Percentiles rank a stretch among this genome's conserved stretches.
phyloP scores from a whole-genome alignment of 129 eudicot genomes.

The Flaveria ramosissima region DNA sequence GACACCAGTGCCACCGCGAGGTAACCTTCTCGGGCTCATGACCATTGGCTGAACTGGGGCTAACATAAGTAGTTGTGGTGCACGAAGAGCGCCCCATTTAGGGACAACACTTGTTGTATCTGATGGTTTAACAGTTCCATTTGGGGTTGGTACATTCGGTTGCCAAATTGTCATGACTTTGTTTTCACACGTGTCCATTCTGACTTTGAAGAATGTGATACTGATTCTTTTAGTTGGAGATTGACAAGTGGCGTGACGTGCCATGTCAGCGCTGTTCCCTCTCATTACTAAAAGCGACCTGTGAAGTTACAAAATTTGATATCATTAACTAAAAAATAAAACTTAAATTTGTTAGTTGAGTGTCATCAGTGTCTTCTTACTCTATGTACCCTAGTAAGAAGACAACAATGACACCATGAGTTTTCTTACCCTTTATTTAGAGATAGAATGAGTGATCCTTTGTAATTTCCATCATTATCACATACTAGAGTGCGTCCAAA shows the following conservation, averaged over 20 bases:
- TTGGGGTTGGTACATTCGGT: slow-evolving; percentile 57
- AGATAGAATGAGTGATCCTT: slow-evolving; percentile 86
- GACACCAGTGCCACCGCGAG: slow-evolving; percentile 95
- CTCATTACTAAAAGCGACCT: slow-evolving; percentile 84
- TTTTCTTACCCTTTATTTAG: slow-evolving; percentile 77
- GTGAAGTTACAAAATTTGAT: slow-evolving; percentile 20
- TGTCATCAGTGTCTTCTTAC: no score
- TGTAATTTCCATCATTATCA: slow-evolving; percentile 85
- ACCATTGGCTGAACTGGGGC: slow-evolving; percentile 76
- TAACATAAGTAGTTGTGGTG: slow-evolving; percentile 75
- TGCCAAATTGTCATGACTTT: slow-evolving; percentile 81
- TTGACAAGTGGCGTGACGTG: slow-evolving; percentile 89
- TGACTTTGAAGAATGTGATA: slow-evolving; percentile 73
- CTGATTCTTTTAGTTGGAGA: slow-evolving; percentile 71
- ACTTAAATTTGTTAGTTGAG: no score
- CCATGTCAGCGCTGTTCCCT: slow-evolving; percentile 82
- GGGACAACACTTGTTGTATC: slow-evolving; percentile 49
- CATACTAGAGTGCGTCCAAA: slow-evolving; percentile 80
- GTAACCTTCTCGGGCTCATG: slow-evolving; percentile 57
- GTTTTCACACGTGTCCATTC: slow-evolving; percentile 41
- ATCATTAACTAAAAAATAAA: background rate
- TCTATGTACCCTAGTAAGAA: background rate
- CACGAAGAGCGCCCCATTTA: slow-evolving; percentile 69
- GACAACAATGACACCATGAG: background rate
- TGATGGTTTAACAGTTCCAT: slow-evolving; percentile 39